Percentiles rank a stretch among this genome's conserved stretches.
Evolutionary conservation across 768 basidiomycete genomes (phyloP).

Genomic region (Pseudohyphozyma bogoriensis): DNA sequence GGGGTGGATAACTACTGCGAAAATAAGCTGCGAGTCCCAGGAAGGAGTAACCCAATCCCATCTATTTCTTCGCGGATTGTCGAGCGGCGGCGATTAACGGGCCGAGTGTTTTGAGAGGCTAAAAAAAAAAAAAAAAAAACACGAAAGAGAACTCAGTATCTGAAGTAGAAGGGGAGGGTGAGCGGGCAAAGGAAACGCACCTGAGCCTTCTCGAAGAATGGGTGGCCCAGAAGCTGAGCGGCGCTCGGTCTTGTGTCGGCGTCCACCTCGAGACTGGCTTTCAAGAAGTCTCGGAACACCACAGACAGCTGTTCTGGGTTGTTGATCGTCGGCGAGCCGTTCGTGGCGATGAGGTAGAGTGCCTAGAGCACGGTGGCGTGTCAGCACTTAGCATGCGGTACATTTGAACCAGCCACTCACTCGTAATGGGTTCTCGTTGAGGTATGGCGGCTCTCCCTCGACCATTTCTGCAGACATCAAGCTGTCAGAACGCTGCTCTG

Average conservation of each 20-base stretch:
- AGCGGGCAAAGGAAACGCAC: constrained; percentile 1
- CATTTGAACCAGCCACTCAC: not conserved
- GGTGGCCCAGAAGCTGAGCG: constrained; percentile 63
- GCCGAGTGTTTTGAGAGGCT: constrained; percentile 17
- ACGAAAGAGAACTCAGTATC: not conserved
- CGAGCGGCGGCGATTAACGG: constrained; percentile 24
- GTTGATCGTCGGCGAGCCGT: constrained; percentile 90
- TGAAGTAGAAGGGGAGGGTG: not conserved
- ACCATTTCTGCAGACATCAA: constrained; percentile 58
- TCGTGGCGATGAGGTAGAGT: constrained; percentile 93
- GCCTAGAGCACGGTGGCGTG: constrained; percentile 67
- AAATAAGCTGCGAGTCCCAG: no score
- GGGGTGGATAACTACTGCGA: no score
- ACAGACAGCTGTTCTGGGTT: constrained; percentile 69
- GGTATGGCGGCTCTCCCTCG: constrained; percentile 87
- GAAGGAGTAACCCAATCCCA: no score
- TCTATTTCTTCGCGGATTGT: not conserved
- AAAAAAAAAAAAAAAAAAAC: not conserved
- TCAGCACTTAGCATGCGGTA: constrained; percentile 38
- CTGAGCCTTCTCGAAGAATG: constrained; percentile 51
- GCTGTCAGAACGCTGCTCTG: not conserved
- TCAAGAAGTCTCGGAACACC: constrained; percentile 80
- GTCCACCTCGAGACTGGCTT: constrained; percentile 82
- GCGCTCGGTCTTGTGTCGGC: constrained; percentile 87
- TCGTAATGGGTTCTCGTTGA: constrained; percentile 51